Conservation (phyloP, 257 asterid species). For the Salvia splendens region DNA sequence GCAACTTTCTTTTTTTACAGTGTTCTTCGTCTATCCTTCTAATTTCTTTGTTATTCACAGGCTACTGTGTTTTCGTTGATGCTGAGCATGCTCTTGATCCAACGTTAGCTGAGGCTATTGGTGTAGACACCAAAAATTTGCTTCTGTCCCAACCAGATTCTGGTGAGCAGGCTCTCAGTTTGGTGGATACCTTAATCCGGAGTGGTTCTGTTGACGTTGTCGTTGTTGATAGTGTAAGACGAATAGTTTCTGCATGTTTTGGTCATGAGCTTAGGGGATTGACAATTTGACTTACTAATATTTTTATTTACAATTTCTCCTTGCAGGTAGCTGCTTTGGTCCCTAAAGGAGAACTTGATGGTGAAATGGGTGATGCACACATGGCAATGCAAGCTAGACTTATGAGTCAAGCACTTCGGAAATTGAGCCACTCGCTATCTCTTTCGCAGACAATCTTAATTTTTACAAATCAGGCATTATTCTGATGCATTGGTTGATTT, state of each 20-base stretch:
- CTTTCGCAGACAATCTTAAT: conserved; percentile 88
- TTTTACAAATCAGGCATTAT: conserved; percentile 81
- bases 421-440: conserved; percentile 90
- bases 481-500: conserved; percentile 6
- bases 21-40: neutral
- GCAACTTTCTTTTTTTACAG: conserved; percentile 1
- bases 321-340: conserved; percentile 96
- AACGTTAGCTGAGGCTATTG: conserved; percentile 76
- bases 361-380: conserved; percentile 99
- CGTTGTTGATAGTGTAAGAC: conserved; percentile 91
- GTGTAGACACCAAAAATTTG: conserved; percentile 74
- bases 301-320: neutral
- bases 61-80: conserved; percentile 92
- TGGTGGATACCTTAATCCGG: conserved; percentile 90
- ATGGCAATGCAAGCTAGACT: conserved; percentile 99
- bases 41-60: conserved; percentile 36
- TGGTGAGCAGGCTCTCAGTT: conserved; percentile 98
- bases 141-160: conserved; percentile 97
- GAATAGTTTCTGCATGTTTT: conserved; percentile 46
- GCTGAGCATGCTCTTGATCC: conserved; percentile 99
- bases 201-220: conserved; percentile 99
- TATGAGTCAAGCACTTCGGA: conserved; percentile 99
- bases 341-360: conserved; percentile 96
- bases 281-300: neutral
- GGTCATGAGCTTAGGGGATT: conserved; percentile 40